Evolutionary conservation across 179 eudicot genomes (phyloP).

Genomic region (Carnegiea gigantea): DNA sequence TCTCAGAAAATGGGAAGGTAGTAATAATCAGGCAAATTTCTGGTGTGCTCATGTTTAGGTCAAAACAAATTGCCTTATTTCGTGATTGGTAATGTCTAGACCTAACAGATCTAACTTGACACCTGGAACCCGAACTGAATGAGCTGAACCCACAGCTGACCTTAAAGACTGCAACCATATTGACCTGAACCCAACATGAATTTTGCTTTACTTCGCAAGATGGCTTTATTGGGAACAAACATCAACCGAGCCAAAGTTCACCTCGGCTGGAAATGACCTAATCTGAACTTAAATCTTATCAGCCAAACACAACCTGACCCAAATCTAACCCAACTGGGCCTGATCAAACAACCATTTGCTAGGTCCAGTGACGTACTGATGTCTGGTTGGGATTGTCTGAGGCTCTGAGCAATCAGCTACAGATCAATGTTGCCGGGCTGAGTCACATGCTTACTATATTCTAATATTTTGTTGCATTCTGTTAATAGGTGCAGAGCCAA

Average conservation of each 20-base stretch:
- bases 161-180: neutral
- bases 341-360: neutral
- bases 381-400: neutral
- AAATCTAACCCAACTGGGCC: neutral
- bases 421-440: neutral
- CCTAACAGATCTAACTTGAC: too few species aligned
- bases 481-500: slow-evolving; percentile 57
- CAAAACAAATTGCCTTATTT: neutral
- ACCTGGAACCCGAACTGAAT: too few species aligned
- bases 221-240: too few species aligned
- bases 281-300: neutral
- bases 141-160: too few species aligned
- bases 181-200: neutral
- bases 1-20: neutral
- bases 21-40: neutral
- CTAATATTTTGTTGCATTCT: neutral
- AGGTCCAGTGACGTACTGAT: neutral
- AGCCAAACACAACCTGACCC: neutral
- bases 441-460: neutral
- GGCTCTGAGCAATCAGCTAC: neutral
- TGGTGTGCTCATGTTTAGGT: neutral
- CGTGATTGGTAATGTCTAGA: neutral
- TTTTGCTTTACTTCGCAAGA: neutral
- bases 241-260: neutral
- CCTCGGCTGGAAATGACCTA: too few species aligned